These are phyloP conservation scores for Russula brevipes DNA, from an alignment of 768 basidiomycete species.

Conservation along the genomic window DNA sequence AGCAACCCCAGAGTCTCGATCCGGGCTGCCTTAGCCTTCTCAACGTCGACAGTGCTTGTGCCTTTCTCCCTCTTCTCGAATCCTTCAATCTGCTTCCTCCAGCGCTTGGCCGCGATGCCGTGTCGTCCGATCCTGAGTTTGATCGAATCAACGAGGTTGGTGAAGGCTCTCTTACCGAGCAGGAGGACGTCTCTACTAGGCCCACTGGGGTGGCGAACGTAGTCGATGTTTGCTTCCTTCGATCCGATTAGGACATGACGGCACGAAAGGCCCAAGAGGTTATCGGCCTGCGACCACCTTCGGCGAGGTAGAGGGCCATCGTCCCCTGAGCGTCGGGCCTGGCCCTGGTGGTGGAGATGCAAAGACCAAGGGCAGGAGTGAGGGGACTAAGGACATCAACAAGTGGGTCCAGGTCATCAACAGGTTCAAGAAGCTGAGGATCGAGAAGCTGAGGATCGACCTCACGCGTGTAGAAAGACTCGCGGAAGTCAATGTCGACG, in stretches of 20 bases:
- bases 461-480: slow-evolving; percentile 28
- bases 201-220: slow-evolving; percentile 28
- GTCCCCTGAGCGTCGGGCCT: slow-evolving; percentile 34
- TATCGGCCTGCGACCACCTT: slow-evolving; percentile 33
- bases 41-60: slow-evolving; percentile 7
- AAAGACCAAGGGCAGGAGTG: slow-evolving; percentile 35
- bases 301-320: slow-evolving; percentile 34
- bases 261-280: slow-evolving; percentile 31
- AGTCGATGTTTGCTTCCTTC: slow-evolving; percentile 30
- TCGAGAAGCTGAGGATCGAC: slow-evolving; percentile 37
- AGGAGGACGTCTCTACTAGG: slow-evolving; percentile 33
- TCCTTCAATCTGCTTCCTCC: slow-evolving; percentile 27
- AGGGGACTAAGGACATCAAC: slow-evolving; percentile 32
- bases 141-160: slow-evolving; percentile 31
- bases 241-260: slow-evolving; percentile 31
- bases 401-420: slow-evolving; percentile 30
- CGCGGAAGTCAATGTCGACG: slow-evolving; percentile 38
- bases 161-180: slow-evolving; percentile 31
- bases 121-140: slow-evolving; percentile 28
- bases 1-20: slow-evolving; percentile 10
- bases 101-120: slow-evolving; percentile 25
- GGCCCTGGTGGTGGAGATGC: slow-evolving; percentile 34
- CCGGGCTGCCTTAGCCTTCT: slow-evolving; percentile 10
- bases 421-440: slow-evolving; percentile 33
- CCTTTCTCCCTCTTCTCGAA: slow-evolving; percentile 19